Evolutionary conservation across 169 alveolate species (phyloP).

Genomic region (Plasmodium falciparum): DNA sequence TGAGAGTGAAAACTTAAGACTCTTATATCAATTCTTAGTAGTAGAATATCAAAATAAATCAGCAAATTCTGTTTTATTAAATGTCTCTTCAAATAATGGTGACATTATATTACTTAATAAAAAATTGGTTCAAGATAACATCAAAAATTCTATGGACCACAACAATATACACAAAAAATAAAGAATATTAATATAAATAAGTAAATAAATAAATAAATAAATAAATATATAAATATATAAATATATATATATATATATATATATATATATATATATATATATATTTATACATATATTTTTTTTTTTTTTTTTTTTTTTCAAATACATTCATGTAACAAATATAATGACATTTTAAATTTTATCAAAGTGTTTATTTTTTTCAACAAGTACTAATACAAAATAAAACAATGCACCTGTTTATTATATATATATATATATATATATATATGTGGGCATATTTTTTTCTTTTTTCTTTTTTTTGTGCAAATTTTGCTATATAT

Average conservation of each 20-base stretch:
- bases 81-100: conserved; percentile 8
- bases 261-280: not conserved
- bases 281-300: not conserved
- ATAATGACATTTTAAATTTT: no score
- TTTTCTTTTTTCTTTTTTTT: no score
- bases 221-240: not conserved
- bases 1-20: conserved; percentile 56
- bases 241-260: not conserved
- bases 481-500: no score
- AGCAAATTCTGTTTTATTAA: conserved; percentile 50
- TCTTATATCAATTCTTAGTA: conserved; percentile 41
- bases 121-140: conserved; percentile 19
- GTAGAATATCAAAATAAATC: conserved; percentile 65
- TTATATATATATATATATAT: no score
- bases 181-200: not conserved
- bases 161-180: not conserved
- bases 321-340: no score
- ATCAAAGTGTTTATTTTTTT: not conserved
- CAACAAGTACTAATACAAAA: not conserved
- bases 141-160: conserved; percentile 1
- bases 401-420: not conserved
- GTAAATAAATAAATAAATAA: not conserved
- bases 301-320: not conserved
- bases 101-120: conserved; percentile 12
- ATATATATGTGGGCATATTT: no score